phyloP scores from a whole-genome alignment of 2,329 filamentous ascomycete genomes.

The Colletotrichum endophyticum region DNA sequence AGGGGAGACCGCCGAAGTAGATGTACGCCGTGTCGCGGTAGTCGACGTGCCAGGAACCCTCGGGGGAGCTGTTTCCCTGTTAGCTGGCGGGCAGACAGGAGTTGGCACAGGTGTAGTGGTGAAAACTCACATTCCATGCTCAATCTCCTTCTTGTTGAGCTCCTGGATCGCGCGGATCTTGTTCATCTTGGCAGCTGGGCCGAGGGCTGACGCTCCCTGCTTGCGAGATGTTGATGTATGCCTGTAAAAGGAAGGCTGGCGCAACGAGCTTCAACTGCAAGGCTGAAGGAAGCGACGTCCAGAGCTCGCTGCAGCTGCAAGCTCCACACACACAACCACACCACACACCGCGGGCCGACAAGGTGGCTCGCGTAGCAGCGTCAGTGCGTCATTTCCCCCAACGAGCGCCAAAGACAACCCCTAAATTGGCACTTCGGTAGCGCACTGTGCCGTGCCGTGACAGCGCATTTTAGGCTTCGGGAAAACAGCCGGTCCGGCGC shows the following conservation, averaged over 20 bases:
- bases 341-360: not conserved
- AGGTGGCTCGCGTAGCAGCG: not conserved
- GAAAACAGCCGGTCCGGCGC: slow-evolving; percentile 21
- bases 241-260: not conserved
- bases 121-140: slow-evolving; percentile 75
- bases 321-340: not conserved
- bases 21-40: slow-evolving; percentile 97
- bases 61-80: slow-evolving; percentile 64
- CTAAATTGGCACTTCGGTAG: slow-evolving; percentile 2
- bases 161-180: slow-evolving; percentile 90
- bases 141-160: slow-evolving; percentile 93
- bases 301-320: slow-evolving; percentile 5
- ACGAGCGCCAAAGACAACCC: not conserved
- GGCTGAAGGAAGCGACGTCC: not conserved
- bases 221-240: not conserved
- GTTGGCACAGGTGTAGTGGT: not conserved
- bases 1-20: slow-evolving; percentile 93
- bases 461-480: not conserved
- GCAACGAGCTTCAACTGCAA: slow-evolving; percentile 4
- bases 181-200: slow-evolving; percentile 69
- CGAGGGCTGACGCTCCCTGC: not conserved
- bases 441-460: slow-evolving; percentile 2
- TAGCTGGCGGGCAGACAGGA: slow-evolving; percentile 20
- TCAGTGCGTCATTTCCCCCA: slow-evolving; percentile 16
- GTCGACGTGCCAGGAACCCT: slow-evolving; percentile 95